Evolutionary conservation across 441 rosid species (phyloP).

Genomic region (Euphorbia schlechtendalii): DNA sequence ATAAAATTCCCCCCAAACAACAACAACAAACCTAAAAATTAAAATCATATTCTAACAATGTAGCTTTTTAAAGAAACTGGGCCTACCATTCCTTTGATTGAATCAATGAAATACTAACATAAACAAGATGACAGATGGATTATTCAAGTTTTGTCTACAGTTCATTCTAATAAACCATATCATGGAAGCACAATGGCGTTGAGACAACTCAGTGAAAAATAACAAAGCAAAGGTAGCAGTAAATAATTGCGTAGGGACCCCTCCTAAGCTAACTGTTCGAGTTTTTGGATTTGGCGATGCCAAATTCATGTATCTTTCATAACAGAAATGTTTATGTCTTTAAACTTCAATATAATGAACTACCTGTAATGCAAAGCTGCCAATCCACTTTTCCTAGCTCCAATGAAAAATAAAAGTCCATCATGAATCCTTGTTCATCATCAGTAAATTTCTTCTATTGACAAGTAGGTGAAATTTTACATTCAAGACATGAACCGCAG

Average conservation of each 20-base stretch:
- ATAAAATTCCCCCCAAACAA: slow-evolving; percentile 7
- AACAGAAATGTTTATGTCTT: slow-evolving; percentile 2
- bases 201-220: slow-evolving; percentile 21
- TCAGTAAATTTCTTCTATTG: background rate
- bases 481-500: background rate
- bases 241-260: background rate
- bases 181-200: slow-evolving; percentile 19
- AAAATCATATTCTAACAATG: background rate
- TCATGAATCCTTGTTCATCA: too few species aligned
- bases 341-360: slow-evolving; percentile 5
- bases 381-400: background rate
- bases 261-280: background rate
- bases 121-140: slow-evolving; percentile 16
- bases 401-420: background rate
- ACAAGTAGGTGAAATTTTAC: background rate
- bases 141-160: slow-evolving; percentile 13
- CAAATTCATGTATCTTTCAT: background rate
- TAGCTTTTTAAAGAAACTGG: slow-evolving; percentile 3
- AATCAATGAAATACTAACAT: slow-evolving; percentile 17
- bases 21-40: slow-evolving; percentile 2
- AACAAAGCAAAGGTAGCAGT: background rate
- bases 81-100: slow-evolving; percentile 18
- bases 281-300: background rate
- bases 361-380: slow-evolving; percentile 5
- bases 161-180: slow-evolving; percentile 13